Evolutionary conservation across 108 stramenopile genomes (phyloP), one percentile per base, ranked within the genome.

Genomic region (Nannochloropsis gaditana): DNA sequence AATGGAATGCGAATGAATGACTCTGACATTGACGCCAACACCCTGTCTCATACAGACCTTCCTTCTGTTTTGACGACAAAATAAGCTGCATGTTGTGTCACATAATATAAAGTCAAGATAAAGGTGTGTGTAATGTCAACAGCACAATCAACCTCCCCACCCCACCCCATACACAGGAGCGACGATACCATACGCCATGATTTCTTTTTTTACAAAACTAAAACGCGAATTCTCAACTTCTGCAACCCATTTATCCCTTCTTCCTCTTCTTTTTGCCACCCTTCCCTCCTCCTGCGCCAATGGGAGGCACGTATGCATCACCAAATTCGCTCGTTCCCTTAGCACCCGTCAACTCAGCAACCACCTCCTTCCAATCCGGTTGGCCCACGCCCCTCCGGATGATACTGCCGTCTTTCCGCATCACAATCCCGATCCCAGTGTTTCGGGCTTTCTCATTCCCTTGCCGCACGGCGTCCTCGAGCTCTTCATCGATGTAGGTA

Each of bases 361-460:
- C 80, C 5, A 81, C 41, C 41, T 81, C 41, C 41, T 80, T 84
- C 86, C 86, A 87, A 31, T 42, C 31, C 82, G 86, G 86, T 19
- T 80, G 45, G 41, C 86, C 86, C 45, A 87, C 41, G n/a, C 86
- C 86, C 83, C 86, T 83, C 44, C 86, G 73, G 42, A 87, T 73
- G 21, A 87, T 79, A 79, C 80, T 87, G 21, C 86, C 83, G 59
- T 87, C 73, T 80, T 80, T 80, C 83, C 86, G 79, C 45, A 87
- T 83, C 44, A 87, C 83, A 43, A 87, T 44, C 10, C 83, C 86
- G 31, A 87, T 84, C 15, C 86, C 86, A 41, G 47, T 50, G 79
- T 81, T 84, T 9, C 44, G 19, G 1, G 86, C 47, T 0, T 43
- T 50, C 42, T 84, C 45, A 41, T 43, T 82, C 19, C 86, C 86